These are phyloP conservation scores for Ophiostoma tasmaniense DNA, from an alignment of 2,329 filamentous ascomycete species.

Conservation along the genomic window DNA sequence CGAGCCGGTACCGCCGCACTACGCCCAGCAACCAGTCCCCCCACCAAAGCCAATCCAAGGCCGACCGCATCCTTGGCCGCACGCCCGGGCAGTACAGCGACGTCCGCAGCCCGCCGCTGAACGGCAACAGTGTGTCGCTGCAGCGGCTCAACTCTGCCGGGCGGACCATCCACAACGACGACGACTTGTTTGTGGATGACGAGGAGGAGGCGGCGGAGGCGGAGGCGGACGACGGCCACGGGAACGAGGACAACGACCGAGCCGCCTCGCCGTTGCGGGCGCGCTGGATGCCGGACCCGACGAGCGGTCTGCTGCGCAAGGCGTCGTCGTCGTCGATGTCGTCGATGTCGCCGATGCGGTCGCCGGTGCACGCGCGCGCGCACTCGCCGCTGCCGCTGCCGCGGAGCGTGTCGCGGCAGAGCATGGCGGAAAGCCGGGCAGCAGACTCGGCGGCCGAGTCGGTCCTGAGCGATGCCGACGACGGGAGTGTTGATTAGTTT, in stretches of 20 bases:
- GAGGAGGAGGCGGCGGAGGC: slow-evolving; percentile 30
- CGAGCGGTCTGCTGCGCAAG: slow-evolving; percentile 18
- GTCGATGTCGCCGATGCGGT: not conserved
- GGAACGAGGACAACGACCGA: slow-evolving; percentile 12
- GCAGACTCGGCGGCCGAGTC: slow-evolving; percentile 2
- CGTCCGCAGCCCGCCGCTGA: slow-evolving; percentile 14
- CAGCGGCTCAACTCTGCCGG: slow-evolving; percentile 36
- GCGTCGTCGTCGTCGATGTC: not conserved
- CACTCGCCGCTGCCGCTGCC: not conserved
- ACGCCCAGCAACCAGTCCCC: not conserved
- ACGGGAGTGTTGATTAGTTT: slow-evolving; percentile 13
- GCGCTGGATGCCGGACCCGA: slow-evolving; percentile 19
- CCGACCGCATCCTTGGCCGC: slow-evolving; percentile 49
- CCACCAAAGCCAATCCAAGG: slow-evolving; percentile 35
- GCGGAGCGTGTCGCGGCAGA: not conserved
- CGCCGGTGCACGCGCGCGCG: not conserved
- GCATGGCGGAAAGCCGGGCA: not conserved
- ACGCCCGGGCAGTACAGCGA: slow-evolving; percentile 49
- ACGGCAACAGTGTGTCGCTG: slow-evolving; percentile 34
- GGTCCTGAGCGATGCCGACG: slow-evolving; percentile 4
- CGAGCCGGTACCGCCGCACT: slow-evolving; percentile 15
- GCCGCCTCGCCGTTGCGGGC: slow-evolving; percentile 16
- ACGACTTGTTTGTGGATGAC: slow-evolving; percentile 28
- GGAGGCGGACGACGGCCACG: slow-evolving; percentile 30
- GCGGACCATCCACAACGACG: slow-evolving; percentile 22